Evolutionary conservation across 2,329 filamentous ascomycete species (phyloP).

Genomic region (Bipolaris bicolor): DNA sequence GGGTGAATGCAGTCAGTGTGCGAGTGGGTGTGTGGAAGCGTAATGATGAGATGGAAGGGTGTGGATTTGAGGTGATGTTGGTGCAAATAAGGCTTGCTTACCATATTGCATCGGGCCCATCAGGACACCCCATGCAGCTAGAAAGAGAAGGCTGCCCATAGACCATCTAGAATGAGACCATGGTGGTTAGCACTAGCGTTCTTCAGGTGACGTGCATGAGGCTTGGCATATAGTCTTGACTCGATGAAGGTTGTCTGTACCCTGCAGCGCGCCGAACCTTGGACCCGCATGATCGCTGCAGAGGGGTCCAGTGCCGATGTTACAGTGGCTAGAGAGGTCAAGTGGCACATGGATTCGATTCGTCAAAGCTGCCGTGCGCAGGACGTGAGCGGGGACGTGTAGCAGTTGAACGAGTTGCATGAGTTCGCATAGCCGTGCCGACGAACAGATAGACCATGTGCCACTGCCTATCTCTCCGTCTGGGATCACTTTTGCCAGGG

Average conservation of each 20-base stretch:
- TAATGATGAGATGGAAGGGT: neutral
- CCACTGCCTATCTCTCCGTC: slow-evolving; percentile 34
- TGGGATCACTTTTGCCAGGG: slow-evolving; percentile 23
- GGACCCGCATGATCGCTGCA: slow-evolving; percentile 51
- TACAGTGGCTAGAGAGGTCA: slow-evolving; percentile 47
- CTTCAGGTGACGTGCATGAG: slow-evolving; percentile 35
- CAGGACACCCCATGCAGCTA: slow-evolving; percentile 89
- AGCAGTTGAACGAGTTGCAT: slow-evolving; percentile 27
- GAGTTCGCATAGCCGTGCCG: slow-evolving; percentile 41
- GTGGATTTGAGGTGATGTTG: slow-evolving; percentile 6
- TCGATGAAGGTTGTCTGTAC: slow-evolving; percentile 37
- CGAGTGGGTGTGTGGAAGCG: neutral
- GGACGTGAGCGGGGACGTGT: slow-evolving; percentile 19
- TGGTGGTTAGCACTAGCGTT: slow-evolving; percentile 45
- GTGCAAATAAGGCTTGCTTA: slow-evolving; percentile 38
- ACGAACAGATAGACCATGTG: slow-evolving; percentile 34
- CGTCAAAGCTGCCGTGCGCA: slow-evolving; percentile 22
- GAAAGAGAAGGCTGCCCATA: slow-evolving; percentile 86
- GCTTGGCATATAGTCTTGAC: slow-evolving; percentile 31
- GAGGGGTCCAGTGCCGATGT: slow-evolving; percentile 42
- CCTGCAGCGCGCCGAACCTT: slow-evolving; percentile 49
- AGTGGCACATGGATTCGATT: slow-evolving; percentile 37
- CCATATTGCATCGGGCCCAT: slow-evolving; percentile 87
- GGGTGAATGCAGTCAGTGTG: slow-evolving; percentile 1
- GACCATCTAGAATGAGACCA: slow-evolving; percentile 74